A percentile compares a stretch with the other conserved stretches of the same genome.
Evolutionary conservation across 169 alveolate species (phyloP).

Genomic region (Plasmodium gonderi): DNA sequence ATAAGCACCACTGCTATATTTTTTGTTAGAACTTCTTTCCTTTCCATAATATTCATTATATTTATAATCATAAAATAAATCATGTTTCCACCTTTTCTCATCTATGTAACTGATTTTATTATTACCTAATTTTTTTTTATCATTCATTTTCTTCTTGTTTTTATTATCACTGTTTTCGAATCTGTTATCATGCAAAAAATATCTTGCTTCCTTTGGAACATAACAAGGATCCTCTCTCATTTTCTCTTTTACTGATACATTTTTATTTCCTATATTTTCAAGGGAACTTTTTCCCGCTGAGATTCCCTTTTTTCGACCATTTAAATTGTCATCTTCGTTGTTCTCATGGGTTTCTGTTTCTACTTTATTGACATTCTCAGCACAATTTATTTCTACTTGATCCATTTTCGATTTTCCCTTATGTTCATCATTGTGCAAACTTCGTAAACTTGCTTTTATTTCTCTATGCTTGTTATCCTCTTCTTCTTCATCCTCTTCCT

Average conservation of each 20-base stretch:
- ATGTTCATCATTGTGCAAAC: neutral
- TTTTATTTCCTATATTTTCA: neutral
- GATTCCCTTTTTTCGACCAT: neutral
- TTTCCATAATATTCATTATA: constrained; percentile 38
- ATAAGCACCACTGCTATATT: neutral
- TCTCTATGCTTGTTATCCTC: neutral
- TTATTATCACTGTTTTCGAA: constrained; percentile 41
- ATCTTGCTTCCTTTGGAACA: constrained; percentile 69
- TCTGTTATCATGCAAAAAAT: constrained; percentile 66
- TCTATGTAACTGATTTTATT: constrained; percentile 24
- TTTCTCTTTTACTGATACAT: constrained; percentile 40
- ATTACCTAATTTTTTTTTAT: constrained; percentile 4
- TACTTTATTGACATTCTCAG: neutral
- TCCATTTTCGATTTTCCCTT: neutral
- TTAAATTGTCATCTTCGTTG: neutral
- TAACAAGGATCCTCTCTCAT: constrained; percentile 75
- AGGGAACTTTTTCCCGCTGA: neutral
- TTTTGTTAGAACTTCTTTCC: constrained; percentile 1
- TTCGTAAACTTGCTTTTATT: neutral
- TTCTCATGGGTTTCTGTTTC: neutral
- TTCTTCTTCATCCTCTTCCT: constrained; percentile 36
- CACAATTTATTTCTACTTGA: neutral
- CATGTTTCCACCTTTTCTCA: constrained; percentile 67
- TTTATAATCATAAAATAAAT: constrained; percentile 65
- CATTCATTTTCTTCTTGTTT: neutral